Base-by-base conservation (phyloP, 495 filamentous ascomycete genomes). In the Pyrenopolyporus hunteri region DNA sequence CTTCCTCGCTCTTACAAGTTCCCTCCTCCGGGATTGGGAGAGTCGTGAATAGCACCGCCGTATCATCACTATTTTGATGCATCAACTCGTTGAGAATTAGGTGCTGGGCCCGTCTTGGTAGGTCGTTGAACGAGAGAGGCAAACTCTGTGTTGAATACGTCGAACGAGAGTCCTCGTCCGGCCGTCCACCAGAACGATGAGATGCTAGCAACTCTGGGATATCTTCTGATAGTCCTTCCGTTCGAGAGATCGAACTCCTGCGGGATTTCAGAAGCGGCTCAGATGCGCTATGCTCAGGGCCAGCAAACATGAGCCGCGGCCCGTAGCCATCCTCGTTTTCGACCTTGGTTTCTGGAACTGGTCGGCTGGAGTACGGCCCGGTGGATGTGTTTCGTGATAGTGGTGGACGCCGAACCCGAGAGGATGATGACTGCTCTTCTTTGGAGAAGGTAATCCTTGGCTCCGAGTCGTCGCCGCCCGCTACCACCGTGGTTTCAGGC, bases 81-180 rank as follows among this genome's bases (percentile, higher is more conserved):
- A 95, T 92, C 48, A 94, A 76, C 69, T 95, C 90, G 68, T 96
- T 95, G 19, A 95, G 67, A 43, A 94, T 94, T 23, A 93, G 75
- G 74, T 95, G 90, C 68, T 92, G 91, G 1, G 89, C 90, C 10
- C 88, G 84, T 58, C 86, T 90, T 0, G 91, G 89, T 0, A 95
- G 79, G 68, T 94, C 89, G 65, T 94, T 94, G 78, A 95, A 94
- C 17, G 82, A 87, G n/a, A 92, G 73, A 4, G 90, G 81, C 13
- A 89, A 64, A 0, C 83, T 79, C 19, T 85, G 83, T 11, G 81
- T 81, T 2, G 80, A 80, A 58, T 89, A 89, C 19, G 82, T 83
- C 1, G 86, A 87, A 4, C 81, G 80, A 3, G 68, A 49, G 5
- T 70, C 71, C 31, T 68, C 56, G 9, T 73, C 69, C 8, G 61